Base-by-base conservation (phyloP, 257 asterid species). In the Scutellaria barbata region DNA sequence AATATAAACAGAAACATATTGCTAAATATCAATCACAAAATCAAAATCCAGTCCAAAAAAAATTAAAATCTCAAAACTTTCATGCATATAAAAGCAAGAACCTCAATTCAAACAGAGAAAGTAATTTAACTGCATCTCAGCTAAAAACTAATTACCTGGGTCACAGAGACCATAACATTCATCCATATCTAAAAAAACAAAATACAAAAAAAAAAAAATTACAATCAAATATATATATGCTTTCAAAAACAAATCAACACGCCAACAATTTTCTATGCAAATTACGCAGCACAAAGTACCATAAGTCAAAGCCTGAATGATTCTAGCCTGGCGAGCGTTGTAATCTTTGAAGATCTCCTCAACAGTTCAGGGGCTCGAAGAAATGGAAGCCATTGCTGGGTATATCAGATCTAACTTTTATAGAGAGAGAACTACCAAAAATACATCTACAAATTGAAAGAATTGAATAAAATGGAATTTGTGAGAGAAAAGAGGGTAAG, bases 271-370 rank as follows among this genome's bases (percentile, higher is more conserved):
- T 54, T 5, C 3, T 5, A 73, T 22, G 71, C 45, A 68, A 60
- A 77, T 43, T 20, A 71, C 2, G 48, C 22, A 76, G 66, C 54
- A 16, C 10, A 71, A 53, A 68, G 74, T 84, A 92, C 98, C 96
- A 54, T 74, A 37, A 73, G 96, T 88, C 74, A 92, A 81, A 79
- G 98, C 98, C 37, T 97, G 98, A 77, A 90, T 77, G 40, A 92
- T 85, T 71, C 92, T 96, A 77, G 89, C 66, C 43, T 96, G 89
- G 40, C 98, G 96, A 72, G 90, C 86, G 73, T 86, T 83, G 89
- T 77, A 90, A 88, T 92, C 98, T 76, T 92, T 92, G 88, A 85
- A 92, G 97, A 92, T 92, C 87, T 92, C 98, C 81, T 92, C 98
- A 5, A 92, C 98, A 63, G 88, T 88, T 74, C 96, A 87, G 37